These are phyloP conservation scores for Asterionellopsis glacialis DNA, from an alignment of 108 stramenopile genomes.

Conservation along the genomic window DNA sequence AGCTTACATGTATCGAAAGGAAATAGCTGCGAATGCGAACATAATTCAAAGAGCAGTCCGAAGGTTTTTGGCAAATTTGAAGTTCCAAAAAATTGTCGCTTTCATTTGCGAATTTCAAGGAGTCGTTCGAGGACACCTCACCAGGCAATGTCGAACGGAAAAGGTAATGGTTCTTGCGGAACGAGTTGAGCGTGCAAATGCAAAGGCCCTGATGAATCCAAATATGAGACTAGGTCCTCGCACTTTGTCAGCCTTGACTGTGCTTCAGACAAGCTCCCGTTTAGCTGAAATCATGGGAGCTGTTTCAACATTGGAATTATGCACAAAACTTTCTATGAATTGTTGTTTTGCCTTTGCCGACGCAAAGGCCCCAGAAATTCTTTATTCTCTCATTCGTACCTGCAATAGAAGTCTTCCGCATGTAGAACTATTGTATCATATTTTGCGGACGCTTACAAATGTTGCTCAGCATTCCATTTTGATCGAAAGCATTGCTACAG, in stretches of 20 bases:
- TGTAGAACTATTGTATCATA: constrained; percentile 67
- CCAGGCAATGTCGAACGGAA: constrained; percentile 16
- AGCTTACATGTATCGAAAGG: constrained; percentile 4
- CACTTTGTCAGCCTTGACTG: constrained; percentile 34
- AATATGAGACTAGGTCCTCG: constrained; percentile 23
- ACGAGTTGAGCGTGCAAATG: constrained; percentile 30
- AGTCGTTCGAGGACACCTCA: constrained; percentile 12
- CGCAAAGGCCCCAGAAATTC: constrained; percentile 51
- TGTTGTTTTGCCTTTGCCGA: constrained; percentile 68
- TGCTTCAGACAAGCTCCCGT: constrained; percentile 48
- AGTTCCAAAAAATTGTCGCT: constrained; percentile 4
- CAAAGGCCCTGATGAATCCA: constrained; percentile 31
- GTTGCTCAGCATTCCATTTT: constrained; percentile 50
- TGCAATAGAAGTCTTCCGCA: constrained; percentile 93
- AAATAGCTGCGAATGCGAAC: constrained; percentile 8
- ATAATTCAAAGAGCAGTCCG: constrained; percentile 20
- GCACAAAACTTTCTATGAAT: constrained; percentile 55
- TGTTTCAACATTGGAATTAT: constrained; percentile 54
- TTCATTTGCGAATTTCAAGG: constrained; percentile 25
- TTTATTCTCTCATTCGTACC: constrained; percentile 60
- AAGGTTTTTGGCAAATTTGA: constrained; percentile 1
- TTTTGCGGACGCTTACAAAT: constrained; percentile 68
- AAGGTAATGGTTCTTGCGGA: constrained; percentile 8
- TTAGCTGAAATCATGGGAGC: constrained; percentile 74
- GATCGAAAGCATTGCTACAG: constrained; percentile 37